These are phyloP conservation scores for Lathyrus tuberosus DNA, from an alignment of 306 rosid species.

Conservation along the genomic window DNA sequence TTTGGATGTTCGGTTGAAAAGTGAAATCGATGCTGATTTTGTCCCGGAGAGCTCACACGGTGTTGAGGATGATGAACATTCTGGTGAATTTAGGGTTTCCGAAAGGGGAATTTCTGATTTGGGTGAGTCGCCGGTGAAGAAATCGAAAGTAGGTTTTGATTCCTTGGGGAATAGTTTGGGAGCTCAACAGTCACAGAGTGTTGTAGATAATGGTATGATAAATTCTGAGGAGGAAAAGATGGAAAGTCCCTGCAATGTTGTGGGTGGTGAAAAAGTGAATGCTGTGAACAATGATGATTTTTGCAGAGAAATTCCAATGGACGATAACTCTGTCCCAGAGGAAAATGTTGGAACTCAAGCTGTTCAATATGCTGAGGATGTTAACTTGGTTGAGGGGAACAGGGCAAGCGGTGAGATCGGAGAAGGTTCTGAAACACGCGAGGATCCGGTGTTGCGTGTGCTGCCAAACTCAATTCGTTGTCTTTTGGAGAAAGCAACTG, in stretches of 20 bases:
- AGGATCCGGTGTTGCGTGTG: neutral
- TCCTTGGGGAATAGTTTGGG: neutral
- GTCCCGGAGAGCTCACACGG: neutral
- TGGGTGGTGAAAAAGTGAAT: conserved; percentile 3
- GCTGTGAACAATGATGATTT: neutral
- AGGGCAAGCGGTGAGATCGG: neutral
- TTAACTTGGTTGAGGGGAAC: neutral
- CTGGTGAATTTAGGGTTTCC: conserved; percentile 8
- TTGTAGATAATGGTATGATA: neutral
- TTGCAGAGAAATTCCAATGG: neutral
- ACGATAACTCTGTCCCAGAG: neutral
- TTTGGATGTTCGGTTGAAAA: neutral
- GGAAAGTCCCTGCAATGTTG: neutral
- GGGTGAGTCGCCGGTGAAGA: conserved; percentile 35
- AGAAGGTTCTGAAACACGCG: conserved; percentile 26
- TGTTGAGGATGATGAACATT: no score
- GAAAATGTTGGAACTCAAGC: conserved; percentile 3
- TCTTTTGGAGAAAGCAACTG: neutral
- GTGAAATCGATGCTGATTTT: neutral
- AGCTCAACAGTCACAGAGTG: no score
- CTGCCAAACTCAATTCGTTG: conserved; percentile 36
- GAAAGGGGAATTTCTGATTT: conserved; percentile 30
- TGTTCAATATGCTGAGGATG: neutral
- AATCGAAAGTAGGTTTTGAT: conserved; percentile 32
- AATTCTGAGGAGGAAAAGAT: neutral